Base-by-base conservation (phyloP, 2,329 filamentous ascomycete species). In the Fusarium fracticaudum region DNA sequence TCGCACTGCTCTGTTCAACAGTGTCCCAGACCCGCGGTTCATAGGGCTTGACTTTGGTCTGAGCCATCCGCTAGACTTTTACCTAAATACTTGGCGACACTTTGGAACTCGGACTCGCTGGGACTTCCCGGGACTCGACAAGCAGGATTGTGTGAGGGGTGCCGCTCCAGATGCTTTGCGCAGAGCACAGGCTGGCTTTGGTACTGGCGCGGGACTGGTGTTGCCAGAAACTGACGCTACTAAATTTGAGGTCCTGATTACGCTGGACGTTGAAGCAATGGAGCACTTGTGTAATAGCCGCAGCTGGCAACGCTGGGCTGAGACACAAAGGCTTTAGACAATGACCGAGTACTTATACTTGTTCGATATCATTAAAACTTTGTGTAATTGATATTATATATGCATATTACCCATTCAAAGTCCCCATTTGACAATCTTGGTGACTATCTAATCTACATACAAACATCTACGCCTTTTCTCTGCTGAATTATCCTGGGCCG, bases 381-480 rank as follows among this genome's bases (percentile, higher is more conserved):
- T 12, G 17, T 38, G 17, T 12, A 2, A 12, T 38, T 20, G 3
- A 38, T 11, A 6, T 1, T 38, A 38, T 11, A 5, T 0, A 10
- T 0, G 5, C 6, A 12, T 8, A 20, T 8, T 11, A 1, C 10
- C 15, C 37, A 20, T 38, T 38, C 10, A 38, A 38, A 4, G 1
- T 5, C 10, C 17, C 9, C 37, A 18, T 11, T 38, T 38, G 4
- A 11, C 37, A 18, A 24, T 20, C 2, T n/a, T 22, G 9, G 1
- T 44, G 10, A 8, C n/a, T 5, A 24, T 4, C 10, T 12, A 5
- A 3, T 9, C 1, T 3, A 26, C 11, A 26, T 8, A 13, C 17
- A 26, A 1, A 7, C 0, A 15, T 29, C 18, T 14, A 1, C 0
- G 24, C 1, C 4, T 20, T 9, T 20, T 0, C 12, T 6, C 8